These are phyloP conservation scores for Ziziphus jujuba DNA, from an alignment of 306 rosid genomes.

Conservation along the genomic window DNA sequence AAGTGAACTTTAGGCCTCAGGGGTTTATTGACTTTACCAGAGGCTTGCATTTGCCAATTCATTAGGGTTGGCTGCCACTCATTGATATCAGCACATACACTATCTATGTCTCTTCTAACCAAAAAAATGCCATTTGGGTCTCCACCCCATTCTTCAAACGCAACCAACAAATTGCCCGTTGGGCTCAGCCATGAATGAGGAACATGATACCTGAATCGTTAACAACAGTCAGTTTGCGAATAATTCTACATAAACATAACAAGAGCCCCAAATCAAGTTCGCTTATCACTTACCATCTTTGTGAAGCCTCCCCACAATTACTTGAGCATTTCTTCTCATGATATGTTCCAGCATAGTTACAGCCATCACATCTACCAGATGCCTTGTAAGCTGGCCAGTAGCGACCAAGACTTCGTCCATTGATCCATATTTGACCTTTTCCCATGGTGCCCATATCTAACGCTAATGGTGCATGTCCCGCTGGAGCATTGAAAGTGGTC, in stretches of 20 bases:
- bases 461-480: constrained; percentile 83
- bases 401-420: constrained; percentile 80
- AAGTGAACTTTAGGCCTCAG: constrained; percentile 84
- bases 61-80: constrained; percentile 98
- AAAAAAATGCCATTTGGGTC: constrained; percentile 81
- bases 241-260: constrained; percentile 12
- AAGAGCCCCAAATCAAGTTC: constrained; percentile 8
- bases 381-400: constrained; percentile 98
- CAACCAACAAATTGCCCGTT: constrained; percentile 80
- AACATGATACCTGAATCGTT: constrained; percentile 80
- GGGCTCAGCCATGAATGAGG: constrained; percentile 95
- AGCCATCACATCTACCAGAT: constrained; percentile 68
- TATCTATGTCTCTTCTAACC: constrained; percentile 82
- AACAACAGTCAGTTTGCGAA: constrained; percentile 23
- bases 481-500: constrained; percentile 88
- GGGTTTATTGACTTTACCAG: constrained; percentile 66
- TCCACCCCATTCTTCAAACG: constrained; percentile 89
- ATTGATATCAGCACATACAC: constrained; percentile 79
- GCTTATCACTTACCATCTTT: constrained; percentile 71
- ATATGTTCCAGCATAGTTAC: constrained; percentile 76
- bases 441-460: constrained; percentile 95
- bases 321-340: constrained; percentile 68
- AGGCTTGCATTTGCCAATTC: constrained; percentile 75
- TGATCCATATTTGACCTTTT: constrained; percentile 94
- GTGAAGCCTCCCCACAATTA: constrained; percentile 91